Evolutionary conservation across 768 basidiomycete species (phyloP).

Genomic region (Leucosporidium yakuticum): DNA sequence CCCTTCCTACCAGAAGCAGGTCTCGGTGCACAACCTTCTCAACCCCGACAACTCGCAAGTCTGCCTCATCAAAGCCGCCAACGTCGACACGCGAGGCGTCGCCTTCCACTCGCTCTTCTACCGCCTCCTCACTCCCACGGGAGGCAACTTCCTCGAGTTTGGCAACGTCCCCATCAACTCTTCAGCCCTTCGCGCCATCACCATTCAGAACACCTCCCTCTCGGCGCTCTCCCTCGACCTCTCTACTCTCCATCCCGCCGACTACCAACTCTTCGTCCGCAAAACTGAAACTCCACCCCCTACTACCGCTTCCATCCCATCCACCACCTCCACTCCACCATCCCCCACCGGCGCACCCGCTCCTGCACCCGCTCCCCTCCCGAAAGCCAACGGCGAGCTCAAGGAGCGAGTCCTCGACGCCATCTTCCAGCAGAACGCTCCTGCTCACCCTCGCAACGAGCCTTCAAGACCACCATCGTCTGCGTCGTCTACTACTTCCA

Average conservation of each 20-base stretch:
- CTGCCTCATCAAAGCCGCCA: slow-evolving; percentile 39
- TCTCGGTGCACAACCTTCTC: slow-evolving; percentile 41
- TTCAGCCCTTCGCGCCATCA: slow-evolving; percentile 36
- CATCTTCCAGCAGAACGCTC: slow-evolving; percentile 18
- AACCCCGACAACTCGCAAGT: slow-evolving; percentile 41
- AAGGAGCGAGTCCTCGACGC: slow-evolving; percentile 44
- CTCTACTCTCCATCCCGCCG: slow-evolving; percentile 40
- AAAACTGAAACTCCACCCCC: neutral
- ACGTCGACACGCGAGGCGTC: slow-evolving; percentile 42
- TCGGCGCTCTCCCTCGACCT: slow-evolving; percentile 37
- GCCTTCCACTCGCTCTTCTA: slow-evolving; percentile 43
- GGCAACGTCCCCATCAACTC: slow-evolving; percentile 41
- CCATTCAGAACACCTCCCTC: slow-evolving; percentile 38
- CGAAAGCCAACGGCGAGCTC: slow-evolving; percentile 30
- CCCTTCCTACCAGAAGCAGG: slow-evolving; percentile 41
- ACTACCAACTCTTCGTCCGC: slow-evolving; percentile 37
- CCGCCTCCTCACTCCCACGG: slow-evolving; percentile 42
- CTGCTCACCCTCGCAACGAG: slow-evolving; percentile 28
- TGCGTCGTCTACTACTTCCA: slow-evolving; percentile 14
- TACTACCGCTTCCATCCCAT: neutral
- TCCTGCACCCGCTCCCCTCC: neutral
- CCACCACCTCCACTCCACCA: neutral
- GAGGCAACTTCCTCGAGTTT: slow-evolving; percentile 43
- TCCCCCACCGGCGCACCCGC: neutral
- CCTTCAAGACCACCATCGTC: slow-evolving; percentile 4